Percentiles rank a stretch among this genome's conserved stretches.
Evolutionary conservation across 2,329 filamentous ascomycete genomes (phyloP).

Genomic region (Diaporthe ilicicola): DNA sequence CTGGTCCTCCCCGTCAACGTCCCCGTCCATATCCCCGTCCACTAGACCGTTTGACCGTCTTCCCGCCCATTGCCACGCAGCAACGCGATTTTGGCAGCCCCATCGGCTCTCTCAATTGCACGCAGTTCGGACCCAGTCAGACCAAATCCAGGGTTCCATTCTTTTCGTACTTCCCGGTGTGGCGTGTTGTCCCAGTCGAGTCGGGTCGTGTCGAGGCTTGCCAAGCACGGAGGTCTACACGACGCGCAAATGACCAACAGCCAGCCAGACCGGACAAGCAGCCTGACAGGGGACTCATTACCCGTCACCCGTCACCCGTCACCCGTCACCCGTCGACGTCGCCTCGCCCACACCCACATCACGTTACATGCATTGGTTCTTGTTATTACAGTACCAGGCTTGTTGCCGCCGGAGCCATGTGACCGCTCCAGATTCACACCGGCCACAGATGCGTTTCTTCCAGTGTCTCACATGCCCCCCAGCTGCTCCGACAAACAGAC

Average conservation of each 20-base stretch:
- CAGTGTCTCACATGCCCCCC: conserved; percentile 17
- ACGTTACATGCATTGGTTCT: conserved; percentile 8
- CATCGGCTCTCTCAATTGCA: not conserved
- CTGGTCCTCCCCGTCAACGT: not conserved
- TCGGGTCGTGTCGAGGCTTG: conserved; percentile 7
- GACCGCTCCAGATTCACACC: conserved; percentile 23
- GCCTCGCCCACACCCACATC: conserved; percentile 10
- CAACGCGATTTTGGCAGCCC: conserved; percentile 12
- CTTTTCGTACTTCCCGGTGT: not conserved
- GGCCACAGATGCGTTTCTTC: conserved; percentile 22
- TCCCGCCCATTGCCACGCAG: not conserved
- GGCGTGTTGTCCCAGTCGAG: not conserved
- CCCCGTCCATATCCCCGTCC: not conserved
- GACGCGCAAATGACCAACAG: not conserved
- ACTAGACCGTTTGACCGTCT: too few species aligned
- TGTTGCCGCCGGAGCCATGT: conserved; percentile 15
- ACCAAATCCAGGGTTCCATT: not conserved
- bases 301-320: not conserved
- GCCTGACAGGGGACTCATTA: not conserved
- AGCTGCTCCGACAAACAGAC: conserved; percentile 14
- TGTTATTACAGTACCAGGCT: conserved; percentile 11
- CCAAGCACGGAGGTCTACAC: conserved; percentile 11
- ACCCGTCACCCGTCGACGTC: not conserved
- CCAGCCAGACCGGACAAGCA: not conserved
- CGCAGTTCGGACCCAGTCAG: not conserved